Base-by-base conservation (phyloP, 352 stramenopile species). In the Globisporangium nagaii region DNA sequence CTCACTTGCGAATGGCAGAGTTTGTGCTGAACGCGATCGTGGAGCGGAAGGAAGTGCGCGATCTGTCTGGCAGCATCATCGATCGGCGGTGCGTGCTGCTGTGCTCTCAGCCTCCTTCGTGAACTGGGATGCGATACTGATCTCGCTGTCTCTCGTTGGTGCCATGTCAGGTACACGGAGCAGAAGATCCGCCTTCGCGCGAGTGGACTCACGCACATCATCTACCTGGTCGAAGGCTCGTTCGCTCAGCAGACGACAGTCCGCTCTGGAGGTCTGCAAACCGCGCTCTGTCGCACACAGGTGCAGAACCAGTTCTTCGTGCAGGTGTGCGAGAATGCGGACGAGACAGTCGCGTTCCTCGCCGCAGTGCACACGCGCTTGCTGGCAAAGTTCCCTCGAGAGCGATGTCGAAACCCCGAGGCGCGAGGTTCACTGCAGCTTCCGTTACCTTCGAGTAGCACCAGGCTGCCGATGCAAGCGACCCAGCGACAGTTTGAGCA, bases 271-370 rank as follows among this genome's bases (percentile, higher is more conserved):
- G 77, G 79, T 4, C 63, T 94, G 1, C 63, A 86, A 35, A 91
- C 82, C 3, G 80, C 82, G 15, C 76, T 94, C 37, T 86, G 79
- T 45, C 79, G 82, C 31, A 94, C 79, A 0, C 82, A 93, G 36
- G 69, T 94, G 49, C 78, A 90, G 48, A 77, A 88, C 68, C 75
- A 90, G 44, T 94, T 92, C 53, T 90, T 91, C 47, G 79, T 94
- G 17, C 80, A 93, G 60, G 65, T 81, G 34, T 86, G 77, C 25
- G 71, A 84, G 45, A 89, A 83, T 34, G 70, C 77, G 1, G 84
- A 94, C 54, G 84, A 94, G 58, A 84, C 82, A 2, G 76, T 94
- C 20, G 61, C 70, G 22, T 93, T 92, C 56, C 66, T 94, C 3
- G 59, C 73, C 27, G 65, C 73, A 31, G 72, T 94, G 28, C 75